phyloP scores from a whole-genome alignment of 805 yeast species.

The Phaffomyces antillensis region DNA sequence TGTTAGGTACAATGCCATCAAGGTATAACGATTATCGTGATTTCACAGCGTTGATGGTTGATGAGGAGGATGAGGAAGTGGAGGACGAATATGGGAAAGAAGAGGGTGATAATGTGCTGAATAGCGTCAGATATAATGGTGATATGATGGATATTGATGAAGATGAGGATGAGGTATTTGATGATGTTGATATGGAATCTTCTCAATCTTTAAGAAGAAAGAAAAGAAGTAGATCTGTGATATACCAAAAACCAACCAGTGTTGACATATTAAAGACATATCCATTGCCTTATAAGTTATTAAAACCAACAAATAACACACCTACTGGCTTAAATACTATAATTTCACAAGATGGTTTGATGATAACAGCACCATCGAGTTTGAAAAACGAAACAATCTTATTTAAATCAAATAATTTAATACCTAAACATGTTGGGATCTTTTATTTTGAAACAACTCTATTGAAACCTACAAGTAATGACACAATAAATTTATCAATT shows the following conservation, averaged over 20 bases:
- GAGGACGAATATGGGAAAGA: neutral
- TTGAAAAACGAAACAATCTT: slow-evolving; percentile 15
- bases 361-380: neutral
- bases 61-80: neutral
- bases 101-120: neutral
- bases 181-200: neutral
- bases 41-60: neutral
- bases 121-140: slow-evolving; percentile 6
- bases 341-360: neutral
- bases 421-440: slow-evolving; percentile 36
- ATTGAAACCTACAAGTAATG: slow-evolving; percentile 20
- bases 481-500: slow-evolving; percentile 23
- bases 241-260: neutral
- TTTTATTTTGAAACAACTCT: slow-evolving; percentile 47
- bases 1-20: slow-evolving; percentile 1
- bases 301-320: neutral
- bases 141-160: slow-evolving; percentile 15
- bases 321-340: no score
- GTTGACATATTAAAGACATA: neutral
- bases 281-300: slow-evolving; percentile 3
- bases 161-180: slow-evolving; percentile 6
- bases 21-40: neutral
- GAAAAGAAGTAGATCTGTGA: neutral
- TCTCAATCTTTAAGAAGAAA: neutral
- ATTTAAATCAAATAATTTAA: slow-evolving; percentile 28